Base-by-base conservation (phyloP, 495 filamentous ascomycete genomes). In the Hypoxylon intermedium region DNA sequence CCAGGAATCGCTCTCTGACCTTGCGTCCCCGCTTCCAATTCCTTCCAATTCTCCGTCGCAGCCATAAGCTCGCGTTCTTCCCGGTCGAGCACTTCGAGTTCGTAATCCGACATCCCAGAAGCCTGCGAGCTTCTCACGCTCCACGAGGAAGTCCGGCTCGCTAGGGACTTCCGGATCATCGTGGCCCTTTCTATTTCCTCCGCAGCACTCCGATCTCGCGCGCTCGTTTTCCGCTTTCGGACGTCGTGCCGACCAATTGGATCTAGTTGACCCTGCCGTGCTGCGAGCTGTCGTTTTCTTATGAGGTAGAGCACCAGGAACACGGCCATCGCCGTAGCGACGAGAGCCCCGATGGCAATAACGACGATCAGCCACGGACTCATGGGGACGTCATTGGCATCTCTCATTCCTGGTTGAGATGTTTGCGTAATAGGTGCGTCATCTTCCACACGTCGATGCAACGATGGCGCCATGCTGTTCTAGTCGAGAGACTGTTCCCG, bases 121-220 rank as follows among this genome's bases (percentile, higher is more conserved):
- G 11, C 20, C 21, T 37, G 46, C 1, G 33, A 30, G 42, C 21
- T 13, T 7, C 7, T 11, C 7, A 12, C 18, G 46, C 48, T 65
- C 23, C 66, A 54, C 20, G 61, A 59, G 12, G 67, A 72, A 0
- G 70, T 71, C 19, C 79, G 72, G 12, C 58, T 74, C 15, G 75
- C 76, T 1, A 80, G 63, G 0, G 79, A 81, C 57, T 81, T 81
- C 20, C 76, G 71, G 48, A 81, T 81, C 66, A 81, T 79, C 41
- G 53, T 63, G 7, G 58, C 65, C 13, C 79, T 61, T 52, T 77
- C 72, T 15, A 63, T 49, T 31, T 80, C 77, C 37, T 79, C 71
- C 36, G 73, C 67, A 15, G 63, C 63, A 5, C 44, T 38, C 33
- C 55, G 60, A 6, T 75, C 65, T 7, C 42, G 24, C 9, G 50